These are phyloP conservation scores for Polygonum aviculare DNA, from an alignment of 148 eudicot genomes.

Conservation along the genomic window DNA sequence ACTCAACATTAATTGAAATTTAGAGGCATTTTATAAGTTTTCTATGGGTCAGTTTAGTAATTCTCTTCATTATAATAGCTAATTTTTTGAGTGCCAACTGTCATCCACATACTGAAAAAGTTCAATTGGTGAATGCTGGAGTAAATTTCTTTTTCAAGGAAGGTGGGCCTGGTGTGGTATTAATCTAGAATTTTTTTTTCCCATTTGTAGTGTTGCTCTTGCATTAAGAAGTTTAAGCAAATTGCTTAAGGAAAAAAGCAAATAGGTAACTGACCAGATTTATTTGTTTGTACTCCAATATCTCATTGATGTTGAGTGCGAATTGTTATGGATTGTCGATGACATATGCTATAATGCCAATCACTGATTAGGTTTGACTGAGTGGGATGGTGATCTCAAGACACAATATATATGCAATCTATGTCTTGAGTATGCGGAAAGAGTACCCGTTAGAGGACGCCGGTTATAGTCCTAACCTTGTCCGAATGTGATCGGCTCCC, in stretches of 20 bases:
- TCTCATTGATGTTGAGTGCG: background rate
- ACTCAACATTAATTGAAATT: too few species aligned
- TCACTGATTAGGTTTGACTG: background rate
- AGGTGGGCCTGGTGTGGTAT: background rate
- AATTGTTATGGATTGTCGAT: background rate
- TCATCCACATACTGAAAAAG: background rate
- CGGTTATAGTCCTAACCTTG: background rate
- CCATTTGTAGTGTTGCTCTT: background rate
- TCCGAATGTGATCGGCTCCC: background rate
- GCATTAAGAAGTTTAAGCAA: background rate
- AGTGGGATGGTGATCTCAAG: background rate
- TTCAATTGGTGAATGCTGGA: background rate
- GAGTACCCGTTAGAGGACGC: background rate
- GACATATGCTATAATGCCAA: background rate
- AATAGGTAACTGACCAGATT: slow-evolving; percentile 5
- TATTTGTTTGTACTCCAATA: background rate
- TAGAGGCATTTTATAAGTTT: background rate
- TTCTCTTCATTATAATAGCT: background rate
- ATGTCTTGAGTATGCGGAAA: background rate
- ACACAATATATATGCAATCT: background rate
- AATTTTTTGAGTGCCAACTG: slow-evolving; percentile 6
- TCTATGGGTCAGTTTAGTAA: background rate
- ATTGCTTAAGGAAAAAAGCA: background rate
- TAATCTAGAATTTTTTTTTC: too few species aligned
- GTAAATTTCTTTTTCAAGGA: background rate